Evolutionary conservation across 2,329 filamentous ascomycete genomes (phyloP), one percentile per base, ranked within the genome.

Genomic region (Microascus cirrosus): DNA sequence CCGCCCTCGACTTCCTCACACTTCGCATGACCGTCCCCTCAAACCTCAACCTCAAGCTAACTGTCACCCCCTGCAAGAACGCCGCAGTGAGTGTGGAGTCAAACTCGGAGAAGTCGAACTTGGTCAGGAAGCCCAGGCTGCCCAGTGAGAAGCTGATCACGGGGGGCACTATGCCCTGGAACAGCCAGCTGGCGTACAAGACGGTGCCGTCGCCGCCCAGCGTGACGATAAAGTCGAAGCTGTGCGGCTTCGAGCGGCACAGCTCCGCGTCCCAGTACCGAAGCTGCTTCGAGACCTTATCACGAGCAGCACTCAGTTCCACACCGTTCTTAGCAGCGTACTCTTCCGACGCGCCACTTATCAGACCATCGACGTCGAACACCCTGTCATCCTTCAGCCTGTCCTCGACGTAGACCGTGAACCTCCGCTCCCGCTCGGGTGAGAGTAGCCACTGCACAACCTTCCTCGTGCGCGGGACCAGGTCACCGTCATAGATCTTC

Each of bases 201-300:
- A 99, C 93, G 0, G 94, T 99, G n/a, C 94, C 94, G 68, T 99
- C 94, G 13, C 94, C 94, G 54, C 91, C 92, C 2, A 96, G 80
- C 0, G 93, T 95, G 53, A 99, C 83, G 56, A 95, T 86, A 66
- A 99, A 95, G 71, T 99, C 94, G 68, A 97, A 96, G 0, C 84
- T 87, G 65, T 96, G 90, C 3, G 93, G 93, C 60, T 85, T 81
- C 48, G 83, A 78, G 54, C 80, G 80, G 64, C 91, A 95, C 67
- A 96, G 84, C 58, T 86, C 79, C 60, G 88, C 83, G 52, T 86
- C 85, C 94, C 94, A 99, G 70, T 86, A 95, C 59, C 84, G 83
- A 54, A 99, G 71, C 7, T 92, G 79, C 53, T 68, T 72, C 12
- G 66, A 66, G n/a, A 71, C 71, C 42, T 68, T 59, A 32, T 70